These are phyloP conservation scores for Emergomyces orientalis DNA, from an alignment of 2,329 filamentous ascomycete species.

Conservation along the genomic window DNA sequence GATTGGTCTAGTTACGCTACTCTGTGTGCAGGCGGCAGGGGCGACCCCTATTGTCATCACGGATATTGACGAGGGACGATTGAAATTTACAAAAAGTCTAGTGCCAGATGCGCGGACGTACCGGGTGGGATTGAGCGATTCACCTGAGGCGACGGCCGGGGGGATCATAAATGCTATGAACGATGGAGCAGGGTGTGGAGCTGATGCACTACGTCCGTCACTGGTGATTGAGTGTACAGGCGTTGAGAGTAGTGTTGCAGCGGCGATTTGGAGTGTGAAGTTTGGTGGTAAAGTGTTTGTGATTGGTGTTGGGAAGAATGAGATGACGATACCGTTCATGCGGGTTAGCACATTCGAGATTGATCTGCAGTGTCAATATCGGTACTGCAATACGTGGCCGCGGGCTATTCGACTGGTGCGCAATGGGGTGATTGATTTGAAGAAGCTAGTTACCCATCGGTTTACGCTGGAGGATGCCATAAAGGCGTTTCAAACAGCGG, in stretches of 20 bases:
- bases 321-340: constrained; percentile 96
- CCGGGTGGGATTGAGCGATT: constrained; percentile 35
- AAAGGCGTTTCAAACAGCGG: constrained; percentile 80
- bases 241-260: constrained; percentile 76
- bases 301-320: constrained; percentile 88
- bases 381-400: constrained; percentile 94
- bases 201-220: constrained; percentile 62
- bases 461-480: constrained; percentile 78
- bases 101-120: constrained; percentile 72
- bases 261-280: constrained; percentile 81
- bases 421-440: constrained; percentile 72
- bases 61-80: constrained; percentile 79
- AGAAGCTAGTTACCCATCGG: constrained; percentile 76
- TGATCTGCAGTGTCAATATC: constrained; percentile 92
- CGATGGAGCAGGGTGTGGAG: constrained; percentile 25
- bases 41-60: constrained; percentile 88
- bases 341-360: constrained; percentile 80
- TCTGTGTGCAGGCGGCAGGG: constrained; percentile 76
- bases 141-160: constrained; percentile 60
- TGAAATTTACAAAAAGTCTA: constrained; percentile 75
- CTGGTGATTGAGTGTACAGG: constrained; percentile 89
- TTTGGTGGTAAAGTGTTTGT: constrained; percentile 97
- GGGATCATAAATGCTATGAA: constrained; percentile 62
- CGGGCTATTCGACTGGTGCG: constrained; percentile 79
- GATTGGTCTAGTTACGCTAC: constrained; percentile 80